Conservation (phyloP, 768 basidiomycete genomes). For the Naganishia randhawae region DNA sequence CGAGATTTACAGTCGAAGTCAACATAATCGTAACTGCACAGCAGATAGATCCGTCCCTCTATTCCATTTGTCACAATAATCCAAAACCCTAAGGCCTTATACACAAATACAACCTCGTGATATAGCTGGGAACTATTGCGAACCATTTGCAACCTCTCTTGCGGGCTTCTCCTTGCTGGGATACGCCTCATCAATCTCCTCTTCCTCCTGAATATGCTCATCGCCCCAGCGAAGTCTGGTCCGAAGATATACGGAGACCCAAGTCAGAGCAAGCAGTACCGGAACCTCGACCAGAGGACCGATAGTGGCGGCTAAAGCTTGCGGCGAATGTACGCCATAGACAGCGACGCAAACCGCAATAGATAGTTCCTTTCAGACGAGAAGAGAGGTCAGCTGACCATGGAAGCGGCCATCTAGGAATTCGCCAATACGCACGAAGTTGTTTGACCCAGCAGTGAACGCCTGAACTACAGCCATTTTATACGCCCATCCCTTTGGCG, state of each 20-base stretch:
- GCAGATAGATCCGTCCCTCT: too few relatives aligned
- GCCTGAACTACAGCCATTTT: slow-evolving; percentile 71
- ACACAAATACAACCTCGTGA: too few relatives aligned
- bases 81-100: too few relatives aligned
- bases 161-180: not conserved
- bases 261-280: slow-evolving; percentile 66
- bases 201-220: slow-evolving; percentile 7
- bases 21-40: too few relatives aligned
- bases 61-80: too few relatives aligned
- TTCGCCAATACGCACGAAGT: slow-evolving; percentile 40
- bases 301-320: slow-evolving; percentile 72
- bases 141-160: not conserved
- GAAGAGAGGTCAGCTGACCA: slow-evolving; percentile 45
- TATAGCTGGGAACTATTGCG: too few relatives aligned
- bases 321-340: slow-evolving; percentile 71
- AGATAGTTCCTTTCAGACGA: slow-evolving; percentile 60
- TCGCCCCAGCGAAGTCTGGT: slow-evolving; percentile 22
- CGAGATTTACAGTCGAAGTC: too few relatives aligned
- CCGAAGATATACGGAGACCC: slow-evolving; percentile 50
- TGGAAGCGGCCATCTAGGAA: not conserved
- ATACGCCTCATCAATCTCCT: not conserved
- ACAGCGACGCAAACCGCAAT: slow-evolving; percentile 76
- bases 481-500: slow-evolving; percentile 55
- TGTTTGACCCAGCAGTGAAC: slow-evolving; percentile 76
- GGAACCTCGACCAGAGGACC: slow-evolving; percentile 59